Base-by-base conservation (phyloP, 2,329 filamentous ascomycete genomes). In the Verticillium zaregamsianum region DNA sequence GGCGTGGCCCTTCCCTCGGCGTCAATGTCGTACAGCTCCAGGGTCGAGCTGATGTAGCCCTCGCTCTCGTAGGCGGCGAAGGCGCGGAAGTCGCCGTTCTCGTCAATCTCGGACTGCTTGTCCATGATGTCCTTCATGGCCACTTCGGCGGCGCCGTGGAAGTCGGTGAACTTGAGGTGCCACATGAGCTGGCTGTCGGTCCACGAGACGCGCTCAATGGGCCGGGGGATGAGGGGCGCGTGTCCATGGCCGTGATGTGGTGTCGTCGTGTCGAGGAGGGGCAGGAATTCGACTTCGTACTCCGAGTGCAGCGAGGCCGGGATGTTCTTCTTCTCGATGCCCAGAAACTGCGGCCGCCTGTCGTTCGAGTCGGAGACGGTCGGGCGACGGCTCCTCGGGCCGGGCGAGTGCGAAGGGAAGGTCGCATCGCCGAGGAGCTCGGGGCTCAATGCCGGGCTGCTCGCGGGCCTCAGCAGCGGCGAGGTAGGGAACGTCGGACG, bases 11-110 rank as follows among this genome's bases (percentile, higher is more conserved):
- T 66, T 2, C 80, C 80, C 60, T 84, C 79, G 4, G 71, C 70
- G 1, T 77, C 78, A 14, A 87, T 76, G 64, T 87, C 84, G 66
- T 85, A 87, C 4, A 87, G 80, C 65, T 85, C 83, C 64, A 84
- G 85, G 17, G 83, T 82, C 3, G 81, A 80, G 62, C 82, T 81
- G 3, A 76, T 76, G 45, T 79, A 78, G 45, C 45, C 45, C 32
- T 76, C 72, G 8, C 73, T 70, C 49, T 79, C 76, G 40, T 71
- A 74, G 8, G 71, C 66, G 1, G 75, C 75, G 66, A 75, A 75
- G 39, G 70, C 68, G 15, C 67, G 61, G 37, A 80, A 75, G 9
- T 74, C 57, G 17, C 68, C 61, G 2, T 68, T 61, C 25, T 67
- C 61, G 23, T 76, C 71, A 8, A 77, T 69, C 11, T 78, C 76